Evolutionary conservation across 345 rosid species (phyloP).

Genomic region (Salix exigua): DNA sequence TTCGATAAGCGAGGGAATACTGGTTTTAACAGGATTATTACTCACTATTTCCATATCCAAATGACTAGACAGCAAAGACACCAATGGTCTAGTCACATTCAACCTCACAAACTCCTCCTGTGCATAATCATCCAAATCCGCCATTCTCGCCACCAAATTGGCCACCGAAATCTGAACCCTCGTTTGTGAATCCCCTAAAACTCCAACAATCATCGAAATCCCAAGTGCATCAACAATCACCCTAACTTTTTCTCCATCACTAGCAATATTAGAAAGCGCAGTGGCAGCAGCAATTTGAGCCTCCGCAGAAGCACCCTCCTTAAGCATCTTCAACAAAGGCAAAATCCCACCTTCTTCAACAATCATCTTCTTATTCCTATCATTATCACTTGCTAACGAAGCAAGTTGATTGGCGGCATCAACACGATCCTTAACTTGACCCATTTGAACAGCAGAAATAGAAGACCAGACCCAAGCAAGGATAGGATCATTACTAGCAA

Average conservation of each 20-base stretch:
- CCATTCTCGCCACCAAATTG: constrained; percentile 49
- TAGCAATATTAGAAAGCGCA: constrained; percentile 36
- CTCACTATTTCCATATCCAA: constrained; percentile 27
- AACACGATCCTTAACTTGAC: constrained; percentile 36
- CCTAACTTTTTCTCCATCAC: constrained; percentile 35
- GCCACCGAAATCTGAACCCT: constrained; percentile 51
- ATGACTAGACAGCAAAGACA: constrained; percentile 40
- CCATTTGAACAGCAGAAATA: constrained; percentile 50
- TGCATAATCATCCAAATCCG: constrained; percentile 36
- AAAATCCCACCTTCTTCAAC: constrained; percentile 54
- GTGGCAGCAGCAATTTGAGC: constrained; percentile 47
- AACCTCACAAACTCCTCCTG: constrained; percentile 46
- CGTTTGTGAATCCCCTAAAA: constrained; percentile 43
- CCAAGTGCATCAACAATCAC: constrained; percentile 37
- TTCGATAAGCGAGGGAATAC: constrained; percentile 50
- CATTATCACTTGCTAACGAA: constrained; percentile 46
- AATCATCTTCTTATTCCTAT: constrained; percentile 57
- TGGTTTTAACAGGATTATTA: constrained; percentile 25
- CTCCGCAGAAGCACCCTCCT: constrained; percentile 46
- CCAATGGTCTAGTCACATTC: constrained; percentile 46
- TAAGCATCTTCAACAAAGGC: constrained; percentile 49
- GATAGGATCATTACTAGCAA: constrained; percentile 64
- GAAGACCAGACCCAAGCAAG: constrained; percentile 66
- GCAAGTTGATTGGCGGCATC: constrained; percentile 56
- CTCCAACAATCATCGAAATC: constrained; percentile 39